These are phyloP conservation scores for Pleurotus eryngii DNA, from an alignment of 768 basidiomycete species.

Conservation along the genomic window DNA sequence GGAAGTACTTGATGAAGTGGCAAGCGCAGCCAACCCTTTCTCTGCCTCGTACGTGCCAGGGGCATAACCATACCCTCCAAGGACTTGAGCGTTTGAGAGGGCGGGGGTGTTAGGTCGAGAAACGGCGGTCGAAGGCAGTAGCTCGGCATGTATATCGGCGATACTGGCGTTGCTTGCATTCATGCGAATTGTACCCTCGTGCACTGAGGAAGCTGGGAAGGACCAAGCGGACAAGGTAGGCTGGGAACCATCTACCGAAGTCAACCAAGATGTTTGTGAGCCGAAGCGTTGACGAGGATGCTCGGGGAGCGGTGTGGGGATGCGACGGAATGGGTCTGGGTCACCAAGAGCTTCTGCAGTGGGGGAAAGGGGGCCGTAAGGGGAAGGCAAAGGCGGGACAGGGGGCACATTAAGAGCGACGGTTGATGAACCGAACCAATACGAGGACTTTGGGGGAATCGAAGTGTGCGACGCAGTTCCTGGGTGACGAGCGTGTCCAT, in stretches of 20 bases:
- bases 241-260: slow-evolving; percentile 57
- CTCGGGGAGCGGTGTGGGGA: slow-evolving; percentile 34
- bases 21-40: slow-evolving; percentile 47
- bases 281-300: slow-evolving; percentile 48
- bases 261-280: slow-evolving; percentile 75
- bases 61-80: slow-evolving; percentile 69
- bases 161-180: slow-evolving; percentile 28
- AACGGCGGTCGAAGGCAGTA: slow-evolving; percentile 31
- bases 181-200: slow-evolving; percentile 26
- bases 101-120: slow-evolving; percentile 51
- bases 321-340: slow-evolving; percentile 63
- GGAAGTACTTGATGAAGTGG: slow-evolving; percentile 39
- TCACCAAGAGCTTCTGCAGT: slow-evolving; percentile 34
- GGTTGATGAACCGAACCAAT: slow-evolving; percentile 55
- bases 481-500: slow-evolving; percentile 28
- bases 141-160: slow-evolving; percentile 39
- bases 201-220: slow-evolving; percentile 47
- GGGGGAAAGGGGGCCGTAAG: slow-evolving; percentile 47
- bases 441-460: slow-evolving; percentile 53
- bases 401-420: slow-evolving; percentile 43
- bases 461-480: slow-evolving; percentile 38
- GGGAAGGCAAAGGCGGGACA: slow-evolving; percentile 65
- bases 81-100: slow-evolving; percentile 55
- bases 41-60: slow-evolving; percentile 43
- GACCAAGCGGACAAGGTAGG: slow-evolving; percentile 66